Evolutionary conservation across 768 basidiomycete genomes (phyloP), one percentile per base, ranked within the genome.

Genomic region (Polyporus arcularius): DNA sequence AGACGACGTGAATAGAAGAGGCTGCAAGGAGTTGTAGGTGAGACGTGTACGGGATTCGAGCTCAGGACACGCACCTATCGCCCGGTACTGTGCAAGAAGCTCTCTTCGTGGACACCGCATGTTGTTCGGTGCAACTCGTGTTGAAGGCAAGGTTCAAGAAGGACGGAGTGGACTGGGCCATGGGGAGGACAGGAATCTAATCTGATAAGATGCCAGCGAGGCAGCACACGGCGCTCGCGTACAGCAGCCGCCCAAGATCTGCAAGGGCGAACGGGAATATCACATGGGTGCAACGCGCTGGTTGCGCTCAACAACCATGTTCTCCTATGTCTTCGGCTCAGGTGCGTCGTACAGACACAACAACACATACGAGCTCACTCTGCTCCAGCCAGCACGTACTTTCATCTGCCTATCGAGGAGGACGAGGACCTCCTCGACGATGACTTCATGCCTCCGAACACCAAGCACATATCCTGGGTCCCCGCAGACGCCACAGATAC

Each of bases 371-470:
- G 32, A 50, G 21, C 14, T 18, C 30, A 30, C 32, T 52, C 31
- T 43, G n/a, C 11, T 15, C 5, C 58, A 88, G 88, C 84, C 52
- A 84, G 79, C 69, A 78, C 81, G 6, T 88, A 85, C 72, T 87
- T 89, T 67, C 79, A 84, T 67, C 77, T 86, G 9, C 87, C 87
- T 21, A 74, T 86, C 62, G 85, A 86, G 69, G 83, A 86, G 58
- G 75, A 68, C 52, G 82, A 83, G 63, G 79, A 84, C 58, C 71
- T 45, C 31, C 55, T 82, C 57, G 78, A 84, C 66, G 78, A 82
- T 61, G 75, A 79, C 45, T 79, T 62, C 65, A 51, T 70, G n/a
- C 60, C 65, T 42, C 57, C 67, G 35, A 61, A 47, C 35, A 65
- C 71, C 12, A 72, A 66, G 57, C 67, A 65, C 50, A 66, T 74